Evolutionary conservation across 169 alveolate species (phyloP).

Genomic region (Eimeria acervulina): DNA sequence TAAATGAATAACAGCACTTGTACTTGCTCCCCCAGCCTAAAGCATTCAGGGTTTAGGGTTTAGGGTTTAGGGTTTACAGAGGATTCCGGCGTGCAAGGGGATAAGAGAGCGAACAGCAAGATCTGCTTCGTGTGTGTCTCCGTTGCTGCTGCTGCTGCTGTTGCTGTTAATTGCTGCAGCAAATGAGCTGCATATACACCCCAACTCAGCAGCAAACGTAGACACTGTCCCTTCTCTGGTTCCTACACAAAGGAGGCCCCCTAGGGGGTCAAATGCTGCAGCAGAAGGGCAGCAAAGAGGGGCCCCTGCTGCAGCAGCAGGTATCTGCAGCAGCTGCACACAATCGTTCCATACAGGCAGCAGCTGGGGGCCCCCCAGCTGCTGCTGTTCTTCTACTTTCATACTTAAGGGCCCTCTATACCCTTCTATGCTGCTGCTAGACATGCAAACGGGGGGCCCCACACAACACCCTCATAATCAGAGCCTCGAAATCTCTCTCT

Average conservation of each 20-base stretch:
- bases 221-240: background rate
- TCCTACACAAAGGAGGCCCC: constrained; percentile 50
- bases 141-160: background rate
- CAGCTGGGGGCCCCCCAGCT: background rate
- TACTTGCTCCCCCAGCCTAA: background rate
- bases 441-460: background rate
- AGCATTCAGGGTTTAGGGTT: background rate
- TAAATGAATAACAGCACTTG: background rate
- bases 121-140: background rate
- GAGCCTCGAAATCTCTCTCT: background rate
- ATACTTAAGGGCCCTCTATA: background rate
- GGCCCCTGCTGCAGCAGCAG: background rate
- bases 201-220: background rate
- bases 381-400: background rate
- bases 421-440: background rate
- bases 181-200: constrained; percentile 5
- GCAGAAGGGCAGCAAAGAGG: constrained; percentile 32
- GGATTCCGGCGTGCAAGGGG: background rate
- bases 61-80: constrained; percentile 25
- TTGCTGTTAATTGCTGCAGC: background rate
- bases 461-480: background rate
- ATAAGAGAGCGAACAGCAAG: background rate
- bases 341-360: background rate
- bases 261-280: constrained; percentile 19
- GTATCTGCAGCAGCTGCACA: background rate